Conservation (phyloP, 768 basidiomycete species). For the Tulasnella sp. region DNA sequence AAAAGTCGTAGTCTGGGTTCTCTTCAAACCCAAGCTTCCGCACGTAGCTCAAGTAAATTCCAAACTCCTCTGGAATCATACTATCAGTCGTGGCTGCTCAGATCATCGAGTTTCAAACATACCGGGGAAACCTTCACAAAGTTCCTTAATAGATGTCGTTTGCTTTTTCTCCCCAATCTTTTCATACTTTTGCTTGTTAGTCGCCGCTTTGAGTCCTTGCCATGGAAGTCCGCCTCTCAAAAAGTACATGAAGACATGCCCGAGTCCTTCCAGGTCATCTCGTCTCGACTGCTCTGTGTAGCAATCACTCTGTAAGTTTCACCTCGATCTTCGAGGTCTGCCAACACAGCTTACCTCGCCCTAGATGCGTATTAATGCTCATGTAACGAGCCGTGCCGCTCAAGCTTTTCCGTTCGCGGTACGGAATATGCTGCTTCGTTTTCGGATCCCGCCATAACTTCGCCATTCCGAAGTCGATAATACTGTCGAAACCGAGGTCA, state of each 20-base stretch:
- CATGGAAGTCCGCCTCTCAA: constrained; percentile 91
- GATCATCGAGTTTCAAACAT: constrained; percentile 27
- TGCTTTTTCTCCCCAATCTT: constrained; percentile 99
- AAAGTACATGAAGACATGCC: constrained; percentile 99
- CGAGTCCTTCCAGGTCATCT: constrained; percentile 93
- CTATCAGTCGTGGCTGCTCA: background rate
- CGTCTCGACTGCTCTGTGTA: constrained; percentile 77
- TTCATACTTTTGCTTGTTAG: constrained; percentile 99
- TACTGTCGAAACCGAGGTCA: constrained; percentile 23
- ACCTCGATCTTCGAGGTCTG: background rate
- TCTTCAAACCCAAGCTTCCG: constrained; percentile 98
- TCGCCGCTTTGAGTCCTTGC: constrained; percentile 96
- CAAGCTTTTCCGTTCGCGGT: constrained; percentile 94
- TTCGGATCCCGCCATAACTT: constrained; percentile 99
- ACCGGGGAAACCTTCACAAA: constrained; percentile 98
- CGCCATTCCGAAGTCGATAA: constrained; percentile 98
- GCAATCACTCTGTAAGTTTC: background rate
- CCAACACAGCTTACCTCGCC: constrained; percentile 54
- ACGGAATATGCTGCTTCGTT: constrained; percentile 98
- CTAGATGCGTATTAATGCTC: constrained; percentile 99
- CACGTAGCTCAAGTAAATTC: constrained; percentile 99
- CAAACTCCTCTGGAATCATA: constrained; percentile 72
- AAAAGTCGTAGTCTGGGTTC: constrained; percentile 94
- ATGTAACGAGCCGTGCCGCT: constrained; percentile 98
- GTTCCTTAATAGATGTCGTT: constrained; percentile 78